phyloP scores from a whole-genome alignment of 306 rosid genomes.

The Carpinus fangiana region DNA sequence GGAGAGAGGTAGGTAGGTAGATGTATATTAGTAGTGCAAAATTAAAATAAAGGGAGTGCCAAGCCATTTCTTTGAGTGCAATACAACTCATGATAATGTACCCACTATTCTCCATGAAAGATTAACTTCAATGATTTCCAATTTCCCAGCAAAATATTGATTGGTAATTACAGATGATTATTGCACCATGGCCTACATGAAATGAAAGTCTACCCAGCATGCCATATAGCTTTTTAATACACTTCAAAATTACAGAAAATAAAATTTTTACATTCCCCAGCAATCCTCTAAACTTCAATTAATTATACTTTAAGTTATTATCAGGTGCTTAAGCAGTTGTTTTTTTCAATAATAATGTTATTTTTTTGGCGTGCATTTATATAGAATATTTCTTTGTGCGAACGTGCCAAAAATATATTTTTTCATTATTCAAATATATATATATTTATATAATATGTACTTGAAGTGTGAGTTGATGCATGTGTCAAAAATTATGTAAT shows the following conservation, averaged over 20 bases:
- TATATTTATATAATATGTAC: too few species aligned
- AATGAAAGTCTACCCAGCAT: not conserved
- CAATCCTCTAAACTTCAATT: too few species aligned
- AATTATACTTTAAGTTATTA: too few species aligned
- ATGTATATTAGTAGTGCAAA: constrained; percentile 10
- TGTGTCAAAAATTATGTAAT: too few species aligned
- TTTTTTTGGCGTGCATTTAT: too few species aligned
- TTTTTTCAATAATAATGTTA: too few species aligned
- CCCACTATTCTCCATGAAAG: not conserved
- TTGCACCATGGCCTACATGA: constrained; percentile 11
- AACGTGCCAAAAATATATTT: too few species aligned
- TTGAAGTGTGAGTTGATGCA: too few species aligned
- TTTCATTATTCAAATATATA: too few species aligned
- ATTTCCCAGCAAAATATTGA: constrained; percentile 3
- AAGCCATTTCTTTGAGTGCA: constrained; percentile 52
- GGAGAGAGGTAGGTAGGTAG: constrained; percentile 16
- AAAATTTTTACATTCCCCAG: too few species aligned
- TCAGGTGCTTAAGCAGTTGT: too few species aligned
- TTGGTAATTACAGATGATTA: constrained; percentile 6
- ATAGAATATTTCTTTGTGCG: too few species aligned
- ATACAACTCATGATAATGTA: constrained; percentile 36
- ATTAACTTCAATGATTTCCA: constrained; percentile 21
- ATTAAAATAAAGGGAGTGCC: constrained; percentile 8
- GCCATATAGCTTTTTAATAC: not conserved
- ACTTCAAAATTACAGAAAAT: not conserved